These are phyloP conservation scores for Hypoxylon lienhwacheense DNA, from an alignment of 495 filamentous ascomycete species.

Conservation along the genomic window DNA sequence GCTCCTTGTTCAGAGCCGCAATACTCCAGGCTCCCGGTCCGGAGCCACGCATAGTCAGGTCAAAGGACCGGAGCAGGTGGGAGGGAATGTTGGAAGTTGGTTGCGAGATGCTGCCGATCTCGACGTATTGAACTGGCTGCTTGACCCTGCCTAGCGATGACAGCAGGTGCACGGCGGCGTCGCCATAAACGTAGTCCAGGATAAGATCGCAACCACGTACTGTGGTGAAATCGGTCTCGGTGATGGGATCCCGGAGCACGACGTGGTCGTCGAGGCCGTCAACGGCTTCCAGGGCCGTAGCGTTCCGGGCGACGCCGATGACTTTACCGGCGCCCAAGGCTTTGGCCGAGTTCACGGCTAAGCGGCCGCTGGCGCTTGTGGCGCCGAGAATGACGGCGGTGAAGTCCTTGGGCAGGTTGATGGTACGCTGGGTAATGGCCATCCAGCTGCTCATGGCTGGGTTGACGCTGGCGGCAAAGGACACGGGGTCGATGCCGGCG, in stretches of 20 bases:
- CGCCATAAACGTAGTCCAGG: constrained; percentile 40
- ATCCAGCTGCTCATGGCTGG: constrained; percentile 51
- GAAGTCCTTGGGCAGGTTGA: constrained; percentile 38
- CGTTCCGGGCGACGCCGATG: constrained; percentile 47
- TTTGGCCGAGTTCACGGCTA: constrained; percentile 44
- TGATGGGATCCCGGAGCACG: constrained; percentile 38
- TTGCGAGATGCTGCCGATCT: constrained; percentile 35
- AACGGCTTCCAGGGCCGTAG: constrained; percentile 30
- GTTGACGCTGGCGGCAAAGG: constrained; percentile 50
- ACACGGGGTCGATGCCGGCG: constrained; percentile 41
- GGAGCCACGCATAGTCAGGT: constrained; percentile 33
- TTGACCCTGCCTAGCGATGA: constrained; percentile 21
- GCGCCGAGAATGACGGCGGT: constrained; percentile 49
- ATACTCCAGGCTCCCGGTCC: constrained; percentile 32
- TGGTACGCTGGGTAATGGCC: constrained; percentile 44
- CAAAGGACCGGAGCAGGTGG: constrained; percentile 30
- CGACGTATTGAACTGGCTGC: constrained; percentile 35
- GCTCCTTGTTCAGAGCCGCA: constrained; percentile 19
- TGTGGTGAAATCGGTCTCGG: constrained; percentile 46
- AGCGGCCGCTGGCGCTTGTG: constrained; percentile 45
- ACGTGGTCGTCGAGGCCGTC: constrained; percentile 43
- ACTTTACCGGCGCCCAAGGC: constrained; percentile 46
- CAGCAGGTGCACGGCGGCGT: constrained; percentile 30
- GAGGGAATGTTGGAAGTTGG: constrained; percentile 24
- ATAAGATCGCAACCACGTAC: constrained; percentile 27